Evolutionary conservation across 192 early-diverging fungal genomes (phyloP), one percentile per base, ranked within the genome.

Genomic region (Coemansia sp.): DNA sequence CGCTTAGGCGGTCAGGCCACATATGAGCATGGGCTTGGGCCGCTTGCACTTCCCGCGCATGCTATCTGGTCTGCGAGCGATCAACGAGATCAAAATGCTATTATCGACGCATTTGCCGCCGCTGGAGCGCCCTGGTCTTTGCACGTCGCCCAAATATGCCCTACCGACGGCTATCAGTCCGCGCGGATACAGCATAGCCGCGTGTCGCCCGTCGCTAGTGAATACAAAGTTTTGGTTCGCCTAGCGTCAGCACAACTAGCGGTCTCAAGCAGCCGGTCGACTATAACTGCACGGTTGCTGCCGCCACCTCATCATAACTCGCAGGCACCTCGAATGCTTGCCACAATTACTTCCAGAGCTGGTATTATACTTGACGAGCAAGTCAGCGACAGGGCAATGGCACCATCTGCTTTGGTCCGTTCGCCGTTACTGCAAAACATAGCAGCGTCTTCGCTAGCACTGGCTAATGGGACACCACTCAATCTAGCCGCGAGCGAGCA

Each of bases 81-180:
- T 6, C n/a, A 22, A 22, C 29, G 54, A 5, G 31, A 40, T 44
- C 55, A 60, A 18, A 42, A 67, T 10, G 20, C 33, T 3, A 24
- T 60, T 40, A 61, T 70, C 16, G 27, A 43, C 13, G 81, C 66
- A 1, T 78, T 67, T 36, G 16, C 70, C 5, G 65, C 63, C 7
- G 51, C 76, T 9, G 81, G 81, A 12, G 65, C 77, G 40, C 81
- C 81, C 3, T 38, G 65, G 33, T 75, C 81, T 0, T 55, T 84
- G 13, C 71, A 72, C 59, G 62, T 84, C 12, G 76, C 69, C 13
- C 76, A 68, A 18, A 49, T 84, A 18, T 41, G 42, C 3, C 51
- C 73, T 0, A 59, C 74, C 9, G 49, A 72, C 2, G 46, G 52
- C 46, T 63, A 42, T 31, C 65, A 41, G 43, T 70, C 76, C 3